Evolutionary conservation across 768 basidiomycete species (phyloP), one percentile per base, ranked within the genome.

Genomic region (Tulasnella sp.): DNA sequence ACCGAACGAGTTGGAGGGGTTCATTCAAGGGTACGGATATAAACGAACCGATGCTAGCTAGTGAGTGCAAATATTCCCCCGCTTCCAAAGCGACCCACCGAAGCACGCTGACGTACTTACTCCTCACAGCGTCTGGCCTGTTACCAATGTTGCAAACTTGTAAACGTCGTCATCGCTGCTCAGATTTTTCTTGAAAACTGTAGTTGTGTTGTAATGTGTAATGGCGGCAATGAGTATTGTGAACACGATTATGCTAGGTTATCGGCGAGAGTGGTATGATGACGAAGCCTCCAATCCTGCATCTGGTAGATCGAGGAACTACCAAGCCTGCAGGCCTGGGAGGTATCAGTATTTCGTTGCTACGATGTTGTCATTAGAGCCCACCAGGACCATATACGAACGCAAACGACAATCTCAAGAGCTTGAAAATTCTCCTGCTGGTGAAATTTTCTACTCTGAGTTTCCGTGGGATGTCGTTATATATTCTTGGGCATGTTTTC

Each of bases 1-100:
- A n/a, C 97, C 97, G 0, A 89, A 89, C 79, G 87, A 91, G 81
- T 85, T 98, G 49, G 93, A 94, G 29, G 83, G 82, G 0, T 99
- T 95, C 82, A 90, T 92, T 78, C 79, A 78, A 73, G 89, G 89
- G 82, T 91, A 90, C 81, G 96, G 94, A 7, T 98, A 88, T 86
- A 91, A 86, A 83, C 89, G 94, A 52, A 82, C 87, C 49, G 82
- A 82, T 52, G 84, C 87, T 25, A 88, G 86, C 76, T 97, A 97
- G 95, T 96, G 83, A 85, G 91, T 89, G 42, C 29, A 68, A n/a
- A n/a, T 49, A 1, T 22, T 68, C 17, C 34, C 4, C 8, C 25
- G 1, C 39, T 7, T 17, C 71, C 9, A 42, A 39, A 5, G 15
- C 14, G 25, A 77, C 58, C n/a, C 22, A 19, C 7, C 49, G 4